These are phyloP conservation scores for Apiotrichum porosum DNA, from an alignment of 1,284 basidiomycete species.

Conservation along the genomic window DNA sequence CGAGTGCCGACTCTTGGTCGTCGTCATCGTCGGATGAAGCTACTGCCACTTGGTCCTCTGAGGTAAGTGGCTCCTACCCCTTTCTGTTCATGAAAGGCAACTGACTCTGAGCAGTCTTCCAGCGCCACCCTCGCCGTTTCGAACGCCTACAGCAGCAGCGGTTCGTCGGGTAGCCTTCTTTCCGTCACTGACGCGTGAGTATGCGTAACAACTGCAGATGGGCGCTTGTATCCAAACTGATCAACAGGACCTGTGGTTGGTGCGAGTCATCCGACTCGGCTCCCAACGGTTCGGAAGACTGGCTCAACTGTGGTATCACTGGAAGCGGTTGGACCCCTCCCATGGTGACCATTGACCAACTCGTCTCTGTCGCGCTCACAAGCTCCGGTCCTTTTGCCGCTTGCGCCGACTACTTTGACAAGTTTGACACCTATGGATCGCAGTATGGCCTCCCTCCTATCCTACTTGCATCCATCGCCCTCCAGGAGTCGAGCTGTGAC, in stretches of 20 bases:
- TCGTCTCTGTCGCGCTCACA: slow-evolving; percentile 54
- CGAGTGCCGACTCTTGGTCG: not conserved
- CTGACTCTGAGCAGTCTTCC: no score
- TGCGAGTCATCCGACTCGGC: not conserved
- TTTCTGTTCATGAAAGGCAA: no score
- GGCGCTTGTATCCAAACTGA: no score
- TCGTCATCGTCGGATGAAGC: no score
- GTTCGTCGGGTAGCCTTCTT: no score
- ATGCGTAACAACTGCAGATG: no score
- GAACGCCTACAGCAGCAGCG: no score
- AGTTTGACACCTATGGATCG: slow-evolving; percentile 62
- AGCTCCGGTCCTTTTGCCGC: slow-evolving; percentile 59
- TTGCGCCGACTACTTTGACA: slow-evolving; percentile 56
- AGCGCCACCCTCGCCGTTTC: no score
- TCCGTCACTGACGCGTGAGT: no score
- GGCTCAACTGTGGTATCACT: slow-evolving; percentile 70
- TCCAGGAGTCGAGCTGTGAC: slow-evolving; percentile 74
- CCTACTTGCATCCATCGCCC: slow-evolving; percentile 74
- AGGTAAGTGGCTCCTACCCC: no score
- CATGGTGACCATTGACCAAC: slow-evolving; percentile 54
- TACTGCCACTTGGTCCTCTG: no score
- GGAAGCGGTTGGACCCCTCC: slow-evolving; percentile 42
- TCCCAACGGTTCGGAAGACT: slow-evolving; percentile 70
- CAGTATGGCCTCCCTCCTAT: slow-evolving; percentile 51
- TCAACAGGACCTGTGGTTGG: no score